Evolutionary conservation across 2,329 filamentous ascomycete species (phyloP).

Genomic region (Neopestalotiopsis sp.): DNA sequence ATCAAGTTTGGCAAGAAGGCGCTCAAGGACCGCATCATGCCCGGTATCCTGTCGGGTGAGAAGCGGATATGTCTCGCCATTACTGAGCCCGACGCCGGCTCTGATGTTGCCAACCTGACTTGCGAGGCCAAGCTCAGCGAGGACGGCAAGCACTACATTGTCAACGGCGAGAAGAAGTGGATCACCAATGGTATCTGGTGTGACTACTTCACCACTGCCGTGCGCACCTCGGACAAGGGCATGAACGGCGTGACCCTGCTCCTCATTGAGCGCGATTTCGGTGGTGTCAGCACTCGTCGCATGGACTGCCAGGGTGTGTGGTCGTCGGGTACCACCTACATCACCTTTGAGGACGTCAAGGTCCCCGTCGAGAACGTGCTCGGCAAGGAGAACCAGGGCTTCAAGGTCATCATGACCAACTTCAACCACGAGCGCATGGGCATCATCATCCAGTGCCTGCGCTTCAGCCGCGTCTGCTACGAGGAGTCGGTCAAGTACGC

Average conservation of each 20-base stretch:
- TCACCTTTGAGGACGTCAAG: conserved; percentile 99
- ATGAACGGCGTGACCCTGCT: conserved; percentile 94
- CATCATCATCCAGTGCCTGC: conserved; percentile 96
- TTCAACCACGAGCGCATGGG: conserved; percentile 99
- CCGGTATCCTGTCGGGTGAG: conserved; percentile 86
- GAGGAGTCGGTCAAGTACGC: conserved; percentile 97
- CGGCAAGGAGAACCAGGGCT: conserved; percentile 97
- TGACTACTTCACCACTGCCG: conserved; percentile 97
- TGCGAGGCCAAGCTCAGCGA: conserved; percentile 95
- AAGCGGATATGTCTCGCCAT: conserved; percentile 98
- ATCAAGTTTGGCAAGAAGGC: conserved; percentile 90
- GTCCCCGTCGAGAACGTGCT: conserved; percentile 98
- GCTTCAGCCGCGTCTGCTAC: conserved; percentile 96
- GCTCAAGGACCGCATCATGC: conserved; percentile 85
- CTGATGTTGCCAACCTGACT: conserved; percentile 91
- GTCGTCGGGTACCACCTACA: conserved; percentile 93
- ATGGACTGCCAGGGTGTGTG: conserved; percentile 99
- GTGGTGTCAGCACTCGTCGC: conserved; percentile 87
- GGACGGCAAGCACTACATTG: conserved; percentile 98
- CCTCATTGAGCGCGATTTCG: conserved; percentile 84
- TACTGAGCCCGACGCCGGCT: conserved; percentile 94
- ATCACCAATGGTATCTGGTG: conserved; percentile 97
- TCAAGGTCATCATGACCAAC: conserved; percentile 99
- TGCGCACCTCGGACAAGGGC: conserved; percentile 84
- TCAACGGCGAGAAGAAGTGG: conserved; percentile 99